These are phyloP conservation scores for Pestalotiopsis sp. DNA, from an alignment of 2,329 filamentous ascomycete species.

Conservation along the genomic window DNA sequence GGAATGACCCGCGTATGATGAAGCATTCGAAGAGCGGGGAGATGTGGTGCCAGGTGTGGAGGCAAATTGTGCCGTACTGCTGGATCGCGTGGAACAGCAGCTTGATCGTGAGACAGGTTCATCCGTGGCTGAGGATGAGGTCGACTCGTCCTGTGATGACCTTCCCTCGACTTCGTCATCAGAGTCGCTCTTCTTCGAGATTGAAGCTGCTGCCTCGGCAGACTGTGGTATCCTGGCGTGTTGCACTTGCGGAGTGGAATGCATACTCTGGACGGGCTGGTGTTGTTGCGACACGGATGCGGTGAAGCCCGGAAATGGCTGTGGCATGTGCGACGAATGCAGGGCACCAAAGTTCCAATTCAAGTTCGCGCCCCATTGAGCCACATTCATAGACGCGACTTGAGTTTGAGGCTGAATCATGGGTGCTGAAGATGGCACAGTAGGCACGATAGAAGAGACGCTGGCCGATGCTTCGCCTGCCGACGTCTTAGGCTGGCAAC, in stretches of 20 bases:
- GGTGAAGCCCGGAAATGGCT: background rate
- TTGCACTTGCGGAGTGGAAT: background rate
- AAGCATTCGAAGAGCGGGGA: background rate
- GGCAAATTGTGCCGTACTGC: constrained; percentile 1
- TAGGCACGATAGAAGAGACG: background rate
- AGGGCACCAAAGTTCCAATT: background rate
- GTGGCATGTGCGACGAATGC: background rate
- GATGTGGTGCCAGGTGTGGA: background rate
- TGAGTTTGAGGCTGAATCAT: background rate
- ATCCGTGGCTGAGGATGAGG: background rate
- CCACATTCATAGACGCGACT: background rate
- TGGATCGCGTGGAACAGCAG: constrained; percentile 3
- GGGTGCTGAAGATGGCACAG: background rate
- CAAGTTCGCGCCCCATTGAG: constrained; percentile 3
- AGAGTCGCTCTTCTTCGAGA: background rate
- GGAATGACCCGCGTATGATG: background rate
- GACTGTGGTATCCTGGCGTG: background rate
- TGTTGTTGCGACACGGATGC: background rate
- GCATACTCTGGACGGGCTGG: background rate
- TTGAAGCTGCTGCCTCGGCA: background rate
- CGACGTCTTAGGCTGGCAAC: background rate
- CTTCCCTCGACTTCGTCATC: background rate
- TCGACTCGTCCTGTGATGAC: background rate
- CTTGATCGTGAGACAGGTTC: background rate
- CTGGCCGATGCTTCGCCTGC: background rate